Evolutionary conservation across 2,329 filamentous ascomycete genomes (phyloP).

Genomic region (Claviceps digitariae): DNA sequence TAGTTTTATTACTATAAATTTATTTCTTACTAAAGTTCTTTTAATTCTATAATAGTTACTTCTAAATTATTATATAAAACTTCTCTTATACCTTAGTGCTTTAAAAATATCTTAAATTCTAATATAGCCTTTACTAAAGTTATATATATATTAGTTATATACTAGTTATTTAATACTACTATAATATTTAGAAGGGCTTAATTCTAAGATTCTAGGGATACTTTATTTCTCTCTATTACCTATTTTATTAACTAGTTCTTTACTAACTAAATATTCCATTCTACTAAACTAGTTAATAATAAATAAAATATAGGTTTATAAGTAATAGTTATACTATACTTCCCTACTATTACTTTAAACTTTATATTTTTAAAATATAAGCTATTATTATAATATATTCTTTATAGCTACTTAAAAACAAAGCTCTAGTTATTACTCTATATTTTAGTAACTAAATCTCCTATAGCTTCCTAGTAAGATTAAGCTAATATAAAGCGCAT

Average conservation of each 20-base stretch:
- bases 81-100: neutral
- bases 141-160: neutral
- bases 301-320: neutral
- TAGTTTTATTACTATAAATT: neutral
- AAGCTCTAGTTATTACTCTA: neutral
- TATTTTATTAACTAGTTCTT: neutral
- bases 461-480: too few species aligned
- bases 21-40: neutral
- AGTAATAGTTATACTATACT: neutral
- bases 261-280: neutral
- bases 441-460: too few species aligned
- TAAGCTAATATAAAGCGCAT: too few species aligned
- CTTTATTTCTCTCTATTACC: neutral
- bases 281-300: neutral
- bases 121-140: neutral
- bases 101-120: neutral
- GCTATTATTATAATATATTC: neutral
- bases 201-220: neutral
- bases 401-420: neutral
- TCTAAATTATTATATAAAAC: too few species aligned
- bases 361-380: neutral
- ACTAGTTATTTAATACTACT: neutral
- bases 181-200: neutral
- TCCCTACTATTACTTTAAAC: neutral
- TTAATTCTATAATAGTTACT: too few species aligned